These are phyloP conservation scores for Hypoxylon rubiginosum DNA, from an alignment of 2,329 filamentous ascomycete species.

Conservation along the genomic window DNA sequence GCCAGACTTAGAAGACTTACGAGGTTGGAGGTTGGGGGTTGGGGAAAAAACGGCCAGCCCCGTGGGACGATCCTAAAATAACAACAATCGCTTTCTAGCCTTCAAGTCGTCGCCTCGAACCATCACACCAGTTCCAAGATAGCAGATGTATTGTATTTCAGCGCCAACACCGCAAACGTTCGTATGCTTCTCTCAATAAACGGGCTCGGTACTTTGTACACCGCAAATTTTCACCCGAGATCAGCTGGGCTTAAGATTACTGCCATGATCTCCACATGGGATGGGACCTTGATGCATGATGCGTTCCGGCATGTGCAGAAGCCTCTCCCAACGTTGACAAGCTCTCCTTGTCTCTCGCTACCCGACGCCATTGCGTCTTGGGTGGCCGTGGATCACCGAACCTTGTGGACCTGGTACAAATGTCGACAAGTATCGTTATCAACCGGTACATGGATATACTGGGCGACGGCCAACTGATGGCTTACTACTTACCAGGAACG, in stretches of 20 bases:
- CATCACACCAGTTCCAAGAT: slow-evolving; percentile 20
- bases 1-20: slow-evolving; percentile 13
- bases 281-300: slow-evolving; percentile 46
- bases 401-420: slow-evolving; percentile 28
- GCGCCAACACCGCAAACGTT: slow-evolving; percentile 28
- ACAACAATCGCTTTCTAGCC: slow-evolving; percentile 15
- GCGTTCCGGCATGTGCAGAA: slow-evolving; percentile 45
- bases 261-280: slow-evolving; percentile 49
- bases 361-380: slow-evolving; percentile 38
- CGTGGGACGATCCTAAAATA: slow-evolving; percentile 24
- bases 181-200: slow-evolving; percentile 32
- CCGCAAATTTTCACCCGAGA: slow-evolving; percentile 44
- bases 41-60: not conserved
- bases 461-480: slow-evolving; percentile 13
- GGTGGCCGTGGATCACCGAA: slow-evolving; percentile 40
- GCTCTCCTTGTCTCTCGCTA: slow-evolving; percentile 40
- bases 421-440: slow-evolving; percentile 27
- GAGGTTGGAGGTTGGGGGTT: slow-evolving; percentile 19
- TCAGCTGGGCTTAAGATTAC: slow-evolving; percentile 47
- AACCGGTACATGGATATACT: slow-evolving; percentile 17
- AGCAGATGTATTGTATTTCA: slow-evolving; percentile 23
- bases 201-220: slow-evolving; percentile 33
- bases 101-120: slow-evolving; percentile 13
- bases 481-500: slow-evolving; percentile 38
- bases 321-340: slow-evolving; percentile 42